phyloP scores from a whole-genome alignment of 164 flowering plant genomes.

The Stephania japonica region DNA sequence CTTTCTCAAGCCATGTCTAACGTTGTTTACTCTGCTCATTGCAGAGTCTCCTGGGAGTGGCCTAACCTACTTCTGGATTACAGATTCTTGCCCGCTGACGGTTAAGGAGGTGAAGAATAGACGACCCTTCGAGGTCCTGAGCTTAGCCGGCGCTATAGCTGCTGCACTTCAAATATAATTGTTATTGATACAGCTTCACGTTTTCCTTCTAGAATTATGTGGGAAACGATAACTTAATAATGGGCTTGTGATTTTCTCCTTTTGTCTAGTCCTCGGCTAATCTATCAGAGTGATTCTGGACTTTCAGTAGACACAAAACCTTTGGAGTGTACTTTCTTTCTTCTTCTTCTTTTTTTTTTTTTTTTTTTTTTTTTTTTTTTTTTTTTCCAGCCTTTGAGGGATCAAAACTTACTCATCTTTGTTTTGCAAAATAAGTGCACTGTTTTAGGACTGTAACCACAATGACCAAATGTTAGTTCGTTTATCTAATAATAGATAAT shows the following conservation, averaged over 20 bases:
- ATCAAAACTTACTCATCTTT: no score
- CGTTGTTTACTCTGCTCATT: not conserved
- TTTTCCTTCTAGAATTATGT: not conserved
- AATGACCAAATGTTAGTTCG: no score
- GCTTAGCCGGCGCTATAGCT: conserved; percentile 81
- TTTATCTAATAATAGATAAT: no score
- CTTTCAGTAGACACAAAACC: not conserved
- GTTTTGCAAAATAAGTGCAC: no score
- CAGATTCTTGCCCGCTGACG: conserved; percentile 88
- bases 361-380: no score
- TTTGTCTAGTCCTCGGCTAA: not conserved
- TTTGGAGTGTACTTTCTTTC: not conserved
- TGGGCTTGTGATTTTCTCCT: not conserved
- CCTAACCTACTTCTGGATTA: conserved; percentile 88
- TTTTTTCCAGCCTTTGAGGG: no score
- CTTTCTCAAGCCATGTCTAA: not conserved
- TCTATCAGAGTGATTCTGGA: not conserved
- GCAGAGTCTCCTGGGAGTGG: conserved; percentile 68
- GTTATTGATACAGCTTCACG: not conserved
- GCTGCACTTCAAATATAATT: conserved; percentile 59
- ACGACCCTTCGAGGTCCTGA: conserved; percentile 87
- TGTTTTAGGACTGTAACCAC: no score
- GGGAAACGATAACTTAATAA: not conserved
- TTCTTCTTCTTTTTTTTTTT: no score
- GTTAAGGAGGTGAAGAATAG: conserved; percentile 62